Conservation (phyloP, 768 basidiomycete genomes). For the Boletus reticuloceps region DNA sequence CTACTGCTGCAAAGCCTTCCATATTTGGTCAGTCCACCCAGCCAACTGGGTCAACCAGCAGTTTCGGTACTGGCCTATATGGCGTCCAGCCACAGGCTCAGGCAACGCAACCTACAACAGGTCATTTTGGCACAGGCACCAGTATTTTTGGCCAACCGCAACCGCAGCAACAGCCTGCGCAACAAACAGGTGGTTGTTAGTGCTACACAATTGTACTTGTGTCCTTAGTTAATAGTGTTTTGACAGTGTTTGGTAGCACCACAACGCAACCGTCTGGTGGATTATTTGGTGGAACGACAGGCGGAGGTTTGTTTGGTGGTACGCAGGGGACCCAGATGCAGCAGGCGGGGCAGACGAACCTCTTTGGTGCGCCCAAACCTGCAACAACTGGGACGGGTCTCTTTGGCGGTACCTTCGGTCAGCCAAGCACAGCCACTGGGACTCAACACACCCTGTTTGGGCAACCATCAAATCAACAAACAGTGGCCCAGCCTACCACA, state of each 20-base stretch:
- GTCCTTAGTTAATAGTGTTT: constrained; percentile 8
- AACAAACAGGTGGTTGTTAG: constrained; percentile 38
- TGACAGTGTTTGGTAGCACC: constrained; percentile 38
- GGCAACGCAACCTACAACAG: constrained; percentile 22
- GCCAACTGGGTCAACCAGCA: constrained; percentile 33
- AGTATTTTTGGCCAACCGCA: constrained; percentile 34
- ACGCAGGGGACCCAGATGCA: constrained; percentile 37
- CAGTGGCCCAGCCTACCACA: constrained; percentile 36
- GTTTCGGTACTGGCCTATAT: constrained; percentile 34
- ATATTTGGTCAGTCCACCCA: constrained; percentile 50
- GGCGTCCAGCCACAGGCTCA: constrained; percentile 27
- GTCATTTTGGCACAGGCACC: constrained; percentile 32
- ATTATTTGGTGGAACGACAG: constrained; percentile 37
- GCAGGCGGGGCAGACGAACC: constrained; percentile 33
- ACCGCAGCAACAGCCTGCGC: constrained; percentile 39
- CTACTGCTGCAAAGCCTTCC: constrained; percentile 40
- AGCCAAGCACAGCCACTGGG: constrained; percentile 35
- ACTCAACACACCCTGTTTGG: constrained; percentile 48
- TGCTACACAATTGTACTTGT: not conserved
- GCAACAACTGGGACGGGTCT: constrained; percentile 34
- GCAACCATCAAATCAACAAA: constrained; percentile 44
- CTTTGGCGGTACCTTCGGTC: constrained; percentile 55
- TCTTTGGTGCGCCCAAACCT: constrained; percentile 31
- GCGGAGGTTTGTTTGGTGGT: constrained; percentile 34
- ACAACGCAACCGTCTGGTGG: constrained; percentile 29